phyloP scores from a whole-genome alignment of 768 basidiomycete genomes.

The Lentinula sp. region DNA sequence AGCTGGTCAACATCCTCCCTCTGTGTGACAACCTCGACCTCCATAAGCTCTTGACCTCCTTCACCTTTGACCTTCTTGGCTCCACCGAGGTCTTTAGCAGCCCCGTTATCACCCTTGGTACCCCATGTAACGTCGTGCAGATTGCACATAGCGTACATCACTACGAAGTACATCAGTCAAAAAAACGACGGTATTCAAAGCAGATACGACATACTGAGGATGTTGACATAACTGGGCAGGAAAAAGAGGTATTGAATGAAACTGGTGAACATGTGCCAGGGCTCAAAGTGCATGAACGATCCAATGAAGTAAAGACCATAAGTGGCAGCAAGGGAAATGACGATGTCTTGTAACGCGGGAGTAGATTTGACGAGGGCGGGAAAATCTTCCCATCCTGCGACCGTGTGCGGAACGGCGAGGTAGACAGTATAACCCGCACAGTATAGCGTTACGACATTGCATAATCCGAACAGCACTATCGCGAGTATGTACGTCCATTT shows the following conservation, averaged over 20 bases:
- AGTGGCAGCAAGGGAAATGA: slow-evolving; percentile 71
- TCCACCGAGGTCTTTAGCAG: slow-evolving; percentile 82
- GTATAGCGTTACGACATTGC: slow-evolving; percentile 77
- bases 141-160: slow-evolving; percentile 96
- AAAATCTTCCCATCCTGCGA: slow-evolving; percentile 72
- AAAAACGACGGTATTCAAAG: neutral
- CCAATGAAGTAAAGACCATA: slow-evolving; percentile 83
- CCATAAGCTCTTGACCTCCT: slow-evolving; percentile 81
- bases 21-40: slow-evolving; percentile 77
- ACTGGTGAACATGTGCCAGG: slow-evolving; percentile 96
- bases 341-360: slow-evolving; percentile 75
- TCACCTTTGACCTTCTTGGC: slow-evolving; percentile 86
- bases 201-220: slow-evolving; percentile 48
- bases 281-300: slow-evolving; percentile 86
- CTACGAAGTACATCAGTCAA: slow-evolving; percentile 18
- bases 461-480: slow-evolving; percentile 74
- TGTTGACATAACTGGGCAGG: slow-evolving; percentile 77
- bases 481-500: slow-evolving; percentile 79
- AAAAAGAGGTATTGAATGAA: slow-evolving; percentile 92
- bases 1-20: slow-evolving; percentile 85
- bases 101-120: slow-evolving; percentile 90
- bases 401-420: slow-evolving; percentile 68
- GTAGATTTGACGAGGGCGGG: slow-evolving; percentile 58
- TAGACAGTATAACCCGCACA: slow-evolving; percentile 91
- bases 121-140: slow-evolving; percentile 79